Percentiles rank a stretch among this genome's conserved stretches.
These are phyloP conservation scores for Pichia ethanolica DNA, from an alignment of 805 yeast genomes.

Conservation along the genomic window DNA sequence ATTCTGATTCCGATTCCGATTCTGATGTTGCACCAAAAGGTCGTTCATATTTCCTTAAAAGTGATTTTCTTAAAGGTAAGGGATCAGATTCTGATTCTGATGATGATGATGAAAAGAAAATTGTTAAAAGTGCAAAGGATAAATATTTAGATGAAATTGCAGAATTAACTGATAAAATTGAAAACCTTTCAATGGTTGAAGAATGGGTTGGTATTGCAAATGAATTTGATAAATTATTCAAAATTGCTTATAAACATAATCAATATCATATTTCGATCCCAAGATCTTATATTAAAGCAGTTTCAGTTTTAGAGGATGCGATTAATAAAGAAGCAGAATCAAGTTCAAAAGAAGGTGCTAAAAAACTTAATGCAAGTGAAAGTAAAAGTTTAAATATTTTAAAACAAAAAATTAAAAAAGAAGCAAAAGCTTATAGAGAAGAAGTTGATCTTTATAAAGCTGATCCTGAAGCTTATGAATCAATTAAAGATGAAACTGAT, in stretches of 20 bases:
- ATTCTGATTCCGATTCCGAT: conserved; percentile 36
- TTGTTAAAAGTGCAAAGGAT: conserved; percentile 90
- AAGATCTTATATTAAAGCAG: conserved; percentile 54
- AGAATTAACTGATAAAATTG: conserved; percentile 56
- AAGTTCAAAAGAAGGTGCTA: conserved; percentile 38
- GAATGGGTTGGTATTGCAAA: conserved; percentile 73
- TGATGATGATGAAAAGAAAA: conserved; percentile 62
- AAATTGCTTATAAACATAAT: conserved; percentile 55
- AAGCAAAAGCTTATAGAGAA: conserved; percentile 57
- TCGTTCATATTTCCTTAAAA: conserved; percentile 50
- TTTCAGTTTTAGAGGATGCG: conserved; percentile 67
- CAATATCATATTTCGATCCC: conserved; percentile 79
- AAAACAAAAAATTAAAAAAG: conserved; percentile 82
- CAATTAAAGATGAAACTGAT: conserved; percentile 26
- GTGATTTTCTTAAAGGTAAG: conserved; percentile 38
- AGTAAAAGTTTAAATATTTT: conserved; percentile 82
- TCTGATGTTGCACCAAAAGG: conserved; percentile 41
- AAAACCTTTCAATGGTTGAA: conserved; percentile 55
- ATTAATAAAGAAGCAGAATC: conserved; percentile 44
- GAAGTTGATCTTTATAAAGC: conserved; percentile 54
- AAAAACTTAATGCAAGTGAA: conserved; percentile 73
- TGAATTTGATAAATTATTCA: conserved; percentile 74
- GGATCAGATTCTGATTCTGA: conserved; percentile 32
- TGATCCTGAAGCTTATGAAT: conserved; percentile 69
- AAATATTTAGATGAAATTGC: conserved; percentile 85